Evolutionary conservation across 768 basidiomycete species (phyloP), one percentile per base, ranked within the genome.

Genomic region (Mycena galericulata): DNA sequence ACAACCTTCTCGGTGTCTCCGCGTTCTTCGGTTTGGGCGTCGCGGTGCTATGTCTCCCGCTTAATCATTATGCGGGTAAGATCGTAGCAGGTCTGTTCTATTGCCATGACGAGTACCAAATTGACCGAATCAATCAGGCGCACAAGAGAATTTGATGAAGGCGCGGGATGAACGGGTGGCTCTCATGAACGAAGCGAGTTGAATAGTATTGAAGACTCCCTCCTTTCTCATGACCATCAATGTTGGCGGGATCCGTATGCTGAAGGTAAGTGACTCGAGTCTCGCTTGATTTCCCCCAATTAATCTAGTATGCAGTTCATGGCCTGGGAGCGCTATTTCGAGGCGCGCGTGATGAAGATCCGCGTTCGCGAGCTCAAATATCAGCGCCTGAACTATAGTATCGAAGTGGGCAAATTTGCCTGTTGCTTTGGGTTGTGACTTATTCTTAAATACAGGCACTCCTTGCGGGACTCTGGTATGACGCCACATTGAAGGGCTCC

Each of bases 11-110:
- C 56, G 95, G 68, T 56, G 18, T 30, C 29, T 27, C 4, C 26
- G 8, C 24, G 74, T 90, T 94, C 79, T 83, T 90, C 66, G 95
- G 95, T n/a, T 86, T 96, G 12, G 90, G 87, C 1, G 90, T 93
- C 4, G 89, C 92, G 3, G 89, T 89, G 57, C 72, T 90, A 36
- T 88, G 88, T 78, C 76, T 87, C 14, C 96, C 95, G 3, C 72
- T 97, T 75, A 96, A 96, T 71, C 95, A 96, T 75, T 87, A 86
- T 61, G 94, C 94, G 0, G 92, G 93, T 57, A 94, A 92, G 77
- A 79, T 93, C 38, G 89, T 96, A 27, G 88, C 94, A 15, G 76
- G 78, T 73, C 72, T 38, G 69, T 70, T 14, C 40, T 36, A 7
- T 36, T 36, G 34, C 34, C 6, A 36, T 36, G 14, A 36, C 34